phyloP scores from a whole-genome alignment of 495 filamentous ascomycete species.

The Penicillium daleae region DNA sequence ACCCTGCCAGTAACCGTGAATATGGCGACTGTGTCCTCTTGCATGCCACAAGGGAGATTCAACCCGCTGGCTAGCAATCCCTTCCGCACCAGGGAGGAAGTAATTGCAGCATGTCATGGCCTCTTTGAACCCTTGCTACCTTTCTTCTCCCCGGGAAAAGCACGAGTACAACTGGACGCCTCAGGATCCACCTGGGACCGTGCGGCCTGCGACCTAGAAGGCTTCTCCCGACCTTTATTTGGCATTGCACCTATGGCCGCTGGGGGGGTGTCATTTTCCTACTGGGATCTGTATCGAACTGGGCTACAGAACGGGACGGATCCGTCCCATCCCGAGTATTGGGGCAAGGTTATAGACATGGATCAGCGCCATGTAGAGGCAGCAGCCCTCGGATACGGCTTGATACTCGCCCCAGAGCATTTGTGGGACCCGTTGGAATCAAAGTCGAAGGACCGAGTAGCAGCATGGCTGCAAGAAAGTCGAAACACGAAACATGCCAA shows the following conservation, averaged over 20 bases:
- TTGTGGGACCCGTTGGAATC: background rate
- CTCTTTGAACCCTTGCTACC: background rate
- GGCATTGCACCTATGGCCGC: background rate
- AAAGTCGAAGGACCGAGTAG: background rate
- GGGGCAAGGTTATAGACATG: background rate
- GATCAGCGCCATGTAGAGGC: background rate
- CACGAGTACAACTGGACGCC: background rate
- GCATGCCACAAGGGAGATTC: background rate
- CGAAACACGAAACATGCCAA: background rate
- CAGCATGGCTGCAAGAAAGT: background rate
- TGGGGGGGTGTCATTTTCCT: background rate
- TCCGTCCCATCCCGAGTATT: background rate
- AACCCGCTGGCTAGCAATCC: background rate
- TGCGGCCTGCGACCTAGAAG: background rate
- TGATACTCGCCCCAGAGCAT: background rate
- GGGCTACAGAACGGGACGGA: background rate
- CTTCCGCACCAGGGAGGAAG: background rate
- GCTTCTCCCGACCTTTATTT: background rate
- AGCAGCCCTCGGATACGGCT: background rate
- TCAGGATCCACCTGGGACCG: background rate
- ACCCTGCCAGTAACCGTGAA: too few species aligned
- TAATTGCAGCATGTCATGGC: background rate
- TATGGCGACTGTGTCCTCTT: too few species aligned
- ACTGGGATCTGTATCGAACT: background rate
- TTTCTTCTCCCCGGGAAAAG: background rate